Conservation (phyloP, 2,329 filamentous ascomycete genomes). For the Berkeleyomyces rouxiae region DNA sequence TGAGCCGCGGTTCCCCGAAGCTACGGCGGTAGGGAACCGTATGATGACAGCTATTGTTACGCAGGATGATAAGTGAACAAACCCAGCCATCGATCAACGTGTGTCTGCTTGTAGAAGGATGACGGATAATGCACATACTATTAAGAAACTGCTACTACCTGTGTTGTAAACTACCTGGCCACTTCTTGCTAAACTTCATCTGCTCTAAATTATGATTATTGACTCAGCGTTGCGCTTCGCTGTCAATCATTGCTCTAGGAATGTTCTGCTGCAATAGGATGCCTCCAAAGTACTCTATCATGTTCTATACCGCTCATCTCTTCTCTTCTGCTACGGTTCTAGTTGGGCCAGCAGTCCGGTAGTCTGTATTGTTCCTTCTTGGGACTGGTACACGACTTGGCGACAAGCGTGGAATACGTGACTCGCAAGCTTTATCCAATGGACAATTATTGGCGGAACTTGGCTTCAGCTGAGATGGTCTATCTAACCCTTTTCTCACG, state of each 20-base stretch:
- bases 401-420: constrained; percentile 1
- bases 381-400: not conserved
- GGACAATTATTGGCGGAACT: not conserved
- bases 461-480: not conserved
- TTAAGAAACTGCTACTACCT: too few species aligned
- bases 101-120: not conserved
- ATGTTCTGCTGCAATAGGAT: not conserved
- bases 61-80: constrained; percentile 20
- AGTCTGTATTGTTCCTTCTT: not conserved
- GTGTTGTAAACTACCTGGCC: too few species aligned
- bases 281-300: not conserved
- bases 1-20: constrained; percentile 73
- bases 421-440: not conserved
- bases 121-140: too few species aligned
- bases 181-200: not conserved
- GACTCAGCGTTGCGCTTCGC: not conserved
- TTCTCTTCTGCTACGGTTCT: not conserved
- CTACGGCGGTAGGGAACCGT: constrained; percentile 74
- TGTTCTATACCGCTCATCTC: not conserved
- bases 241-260: not conserved
- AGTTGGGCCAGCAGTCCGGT: not conserved
- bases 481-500: too few species aligned
- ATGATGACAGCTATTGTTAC: constrained; percentile 95
- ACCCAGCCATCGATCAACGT: not conserved
- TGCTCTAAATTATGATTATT: not conserved